These are phyloP conservation scores for Anacardium occidentale DNA, from an alignment of 345 rosid species.

Conservation along the genomic window DNA sequence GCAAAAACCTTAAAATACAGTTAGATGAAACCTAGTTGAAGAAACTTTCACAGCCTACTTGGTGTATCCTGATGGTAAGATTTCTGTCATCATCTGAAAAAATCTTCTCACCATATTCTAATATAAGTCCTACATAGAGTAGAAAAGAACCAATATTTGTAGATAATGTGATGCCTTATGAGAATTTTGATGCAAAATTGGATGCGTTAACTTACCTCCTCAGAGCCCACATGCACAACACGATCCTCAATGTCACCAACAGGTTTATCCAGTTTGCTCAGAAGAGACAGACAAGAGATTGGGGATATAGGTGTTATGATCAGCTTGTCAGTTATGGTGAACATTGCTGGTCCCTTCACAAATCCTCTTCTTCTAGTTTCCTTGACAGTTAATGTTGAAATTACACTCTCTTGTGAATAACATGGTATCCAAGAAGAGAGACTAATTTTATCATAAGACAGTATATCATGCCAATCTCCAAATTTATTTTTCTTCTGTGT, in stretches of 20 bases:
- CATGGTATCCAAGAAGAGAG: too few relatives aligned
- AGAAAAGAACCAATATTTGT: too few relatives aligned
- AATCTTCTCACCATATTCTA: background rate
- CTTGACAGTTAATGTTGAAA: background rate
- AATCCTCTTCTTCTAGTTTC: constrained; percentile 13
- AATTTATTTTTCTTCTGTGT: background rate
- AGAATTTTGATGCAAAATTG: background rate
- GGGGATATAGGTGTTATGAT: constrained; percentile 18
- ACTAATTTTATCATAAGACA: too few relatives aligned
- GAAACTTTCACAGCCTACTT: too few relatives aligned
- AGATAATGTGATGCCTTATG: background rate
- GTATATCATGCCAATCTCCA: background rate
- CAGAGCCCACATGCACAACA: constrained; percentile 5
- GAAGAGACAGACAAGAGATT: background rate
- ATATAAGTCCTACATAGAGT: background rate
- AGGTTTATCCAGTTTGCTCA: constrained; percentile 14
- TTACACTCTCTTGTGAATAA: too few relatives aligned
- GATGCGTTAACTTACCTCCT: constrained; percentile 12
- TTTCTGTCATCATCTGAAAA: too few relatives aligned
- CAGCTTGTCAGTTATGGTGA: constrained; percentile 23
- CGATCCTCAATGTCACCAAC: constrained; percentile 19
- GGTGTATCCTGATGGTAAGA: too few relatives aligned
- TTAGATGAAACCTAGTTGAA: too few relatives aligned
- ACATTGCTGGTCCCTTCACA: constrained; percentile 7
- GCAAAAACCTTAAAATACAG: background rate